phyloP scores from a whole-genome alignment of 805 yeast species.

The Barnettozyma populi region DNA sequence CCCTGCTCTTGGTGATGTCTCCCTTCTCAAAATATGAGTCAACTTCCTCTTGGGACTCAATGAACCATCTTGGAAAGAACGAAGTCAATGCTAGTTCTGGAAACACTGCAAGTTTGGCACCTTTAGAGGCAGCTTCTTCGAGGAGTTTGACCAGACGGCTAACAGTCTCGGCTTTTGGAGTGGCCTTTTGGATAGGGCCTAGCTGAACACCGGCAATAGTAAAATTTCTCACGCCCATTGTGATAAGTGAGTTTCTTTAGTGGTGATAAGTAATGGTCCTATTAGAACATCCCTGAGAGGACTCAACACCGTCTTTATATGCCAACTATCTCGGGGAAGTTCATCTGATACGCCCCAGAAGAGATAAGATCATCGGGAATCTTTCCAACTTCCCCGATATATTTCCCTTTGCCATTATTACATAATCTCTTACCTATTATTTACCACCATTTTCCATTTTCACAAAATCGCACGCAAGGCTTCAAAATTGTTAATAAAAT shows the following conservation, averaged over 20 bases:
- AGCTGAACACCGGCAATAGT: constrained; percentile 32
- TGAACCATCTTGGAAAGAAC: constrained; percentile 33
- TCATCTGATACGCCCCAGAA: too few relatives aligned
- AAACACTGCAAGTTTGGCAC: constrained; percentile 30
- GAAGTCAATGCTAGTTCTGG: constrained; percentile 34
- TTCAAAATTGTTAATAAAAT: neutral
- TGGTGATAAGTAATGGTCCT: too few relatives aligned
- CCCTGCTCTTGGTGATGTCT: constrained; percentile 26
- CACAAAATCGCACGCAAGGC: neutral
- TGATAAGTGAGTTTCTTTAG: neutral
- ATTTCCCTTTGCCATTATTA: too few relatives aligned
- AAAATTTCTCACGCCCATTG: constrained; percentile 22
- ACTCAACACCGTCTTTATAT: too few relatives aligned
- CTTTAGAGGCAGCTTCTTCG: constrained; percentile 27
- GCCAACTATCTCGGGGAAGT: too few relatives aligned
- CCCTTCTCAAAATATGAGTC: constrained; percentile 33
- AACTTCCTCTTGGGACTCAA: constrained; percentile 30
- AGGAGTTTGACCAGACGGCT: constrained; percentile 27
- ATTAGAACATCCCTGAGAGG: too few relatives aligned
- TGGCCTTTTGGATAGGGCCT: constrained; percentile 30
- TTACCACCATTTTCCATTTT: too few relatives aligned
- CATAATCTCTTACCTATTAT: neutral
- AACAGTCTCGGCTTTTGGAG: constrained; percentile 28
- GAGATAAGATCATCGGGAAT: neutral
- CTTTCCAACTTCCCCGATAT: neutral